Conservation (phyloP, 257 asterid species). For the Solanum okadae region DNA sequence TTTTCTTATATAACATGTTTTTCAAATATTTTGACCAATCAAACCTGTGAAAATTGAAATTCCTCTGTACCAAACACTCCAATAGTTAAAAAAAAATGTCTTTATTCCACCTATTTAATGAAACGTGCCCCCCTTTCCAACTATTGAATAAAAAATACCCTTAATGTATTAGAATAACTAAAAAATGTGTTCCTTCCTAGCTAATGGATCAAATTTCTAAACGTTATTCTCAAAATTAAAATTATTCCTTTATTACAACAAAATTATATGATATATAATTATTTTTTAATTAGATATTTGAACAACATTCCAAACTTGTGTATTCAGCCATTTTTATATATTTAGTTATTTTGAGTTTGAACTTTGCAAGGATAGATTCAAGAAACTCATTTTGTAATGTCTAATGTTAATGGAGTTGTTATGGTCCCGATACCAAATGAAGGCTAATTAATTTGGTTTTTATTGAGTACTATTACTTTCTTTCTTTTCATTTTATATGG, state of each 20-base stretch:
- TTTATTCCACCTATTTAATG: background rate
- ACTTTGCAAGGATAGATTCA: background rate
- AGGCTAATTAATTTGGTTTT: no score
- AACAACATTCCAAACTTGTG: background rate
- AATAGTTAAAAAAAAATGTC: no score
- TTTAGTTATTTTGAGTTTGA: no score
- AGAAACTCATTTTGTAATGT: background rate
- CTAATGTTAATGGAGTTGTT: background rate
- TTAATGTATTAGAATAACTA: no score
- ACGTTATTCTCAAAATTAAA: background rate
- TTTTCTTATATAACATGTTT: no score
- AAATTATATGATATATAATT: no score
- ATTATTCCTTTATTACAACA: no score
- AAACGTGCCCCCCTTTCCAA: background rate
- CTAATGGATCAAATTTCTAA: background rate
- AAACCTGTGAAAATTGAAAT: no score
- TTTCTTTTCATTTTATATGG: background rate
- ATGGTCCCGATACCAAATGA: no score
- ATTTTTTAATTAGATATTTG: no score
- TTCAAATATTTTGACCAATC: no score
- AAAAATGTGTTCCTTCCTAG: background rate
- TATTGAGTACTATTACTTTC: background rate
- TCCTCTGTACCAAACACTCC: background rate
- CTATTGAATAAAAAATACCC: background rate
- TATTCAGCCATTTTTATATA: background rate